Percentiles rank a stretch among this genome's conserved stretches.
phyloP scores from a whole-genome alignment of 768 basidiomycete species.

The Leucosporidium yakuticum region DNA sequence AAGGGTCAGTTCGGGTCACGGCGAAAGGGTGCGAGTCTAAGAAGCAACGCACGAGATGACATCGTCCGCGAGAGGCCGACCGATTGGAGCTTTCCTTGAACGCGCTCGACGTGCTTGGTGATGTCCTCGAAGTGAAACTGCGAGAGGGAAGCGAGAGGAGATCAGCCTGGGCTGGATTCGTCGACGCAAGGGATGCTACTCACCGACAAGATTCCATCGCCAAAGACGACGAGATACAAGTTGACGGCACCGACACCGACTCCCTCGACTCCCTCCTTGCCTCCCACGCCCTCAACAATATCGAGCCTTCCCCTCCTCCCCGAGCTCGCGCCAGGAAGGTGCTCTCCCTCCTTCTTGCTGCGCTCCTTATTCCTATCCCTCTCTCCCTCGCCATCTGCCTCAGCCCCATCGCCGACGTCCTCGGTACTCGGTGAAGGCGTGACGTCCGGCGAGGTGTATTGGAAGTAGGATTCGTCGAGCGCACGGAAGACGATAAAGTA shows the following conservation, averaged over 20 bases:
- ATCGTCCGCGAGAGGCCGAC: slow-evolving; percentile 60
- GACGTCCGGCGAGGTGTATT: slow-evolving; percentile 36
- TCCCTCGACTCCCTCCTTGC: slow-evolving; percentile 49
- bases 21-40: too few relatives aligned
- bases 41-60: slow-evolving; percentile 58
- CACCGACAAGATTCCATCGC: slow-evolving; percentile 65
- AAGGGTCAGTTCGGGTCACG: slow-evolving; percentile 1
- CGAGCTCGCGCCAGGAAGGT: slow-evolving; percentile 18
- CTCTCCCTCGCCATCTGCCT: neutral
- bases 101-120: slow-evolving; percentile 73
- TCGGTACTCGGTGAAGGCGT: slow-evolving; percentile 9
- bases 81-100: slow-evolving; percentile 62
- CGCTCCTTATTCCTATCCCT: slow-evolving; percentile 11
- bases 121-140: slow-evolving; percentile 90
- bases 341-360: slow-evolving; percentile 32
- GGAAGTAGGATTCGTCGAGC: slow-evolving; percentile 56
- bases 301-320: slow-evolving; percentile 44
- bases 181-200: slow-evolving; percentile 22
- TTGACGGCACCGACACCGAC: slow-evolving; percentile 65
- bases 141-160: neutral
- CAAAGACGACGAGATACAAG: slow-evolving; percentile 82
- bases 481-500: slow-evolving; percentile 84
- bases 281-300: slow-evolving; percentile 48
- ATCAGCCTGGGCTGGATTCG: neutral
- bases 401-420: neutral